phyloP scores from a whole-genome alignment of 495 filamentous ascomycete species.

The Hyaloscypha finlandica region DNA sequence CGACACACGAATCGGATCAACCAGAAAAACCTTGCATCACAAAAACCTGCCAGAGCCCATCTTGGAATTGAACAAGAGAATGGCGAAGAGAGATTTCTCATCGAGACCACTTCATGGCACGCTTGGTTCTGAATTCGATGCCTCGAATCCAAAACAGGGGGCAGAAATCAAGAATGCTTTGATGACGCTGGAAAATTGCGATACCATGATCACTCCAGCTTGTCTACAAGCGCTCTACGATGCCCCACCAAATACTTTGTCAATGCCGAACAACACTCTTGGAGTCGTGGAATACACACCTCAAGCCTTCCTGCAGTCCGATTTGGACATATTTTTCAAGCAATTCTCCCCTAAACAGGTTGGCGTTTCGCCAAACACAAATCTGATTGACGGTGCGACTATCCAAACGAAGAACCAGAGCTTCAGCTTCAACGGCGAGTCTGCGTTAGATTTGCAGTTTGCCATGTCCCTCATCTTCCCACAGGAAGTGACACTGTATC shows the following conservation, averaged over 20 bases:
- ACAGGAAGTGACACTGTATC: slow-evolving; percentile 21
- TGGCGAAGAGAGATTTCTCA: slow-evolving; percentile 1
- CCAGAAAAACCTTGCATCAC: slow-evolving; percentile 14
- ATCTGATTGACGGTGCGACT: slow-evolving; percentile 24
- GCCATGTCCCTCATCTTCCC: slow-evolving; percentile 30
- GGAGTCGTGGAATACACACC: slow-evolving; percentile 44
- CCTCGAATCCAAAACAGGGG: slow-evolving; percentile 37
- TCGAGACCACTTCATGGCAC: slow-evolving; percentile 8
- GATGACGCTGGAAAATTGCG: slow-evolving; percentile 39
- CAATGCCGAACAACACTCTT: slow-evolving; percentile 34
- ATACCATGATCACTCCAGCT: slow-evolving; percentile 35
- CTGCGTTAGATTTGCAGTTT: slow-evolving; percentile 34
- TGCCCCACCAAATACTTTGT: slow-evolving; percentile 22
- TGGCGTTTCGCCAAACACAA: slow-evolving; percentile 34
- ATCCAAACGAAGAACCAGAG: slow-evolving; percentile 23
- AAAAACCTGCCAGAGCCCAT: slow-evolving; percentile 19
- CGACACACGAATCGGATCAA: slow-evolving; percentile 20
- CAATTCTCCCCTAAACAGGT: slow-evolving; percentile 42
- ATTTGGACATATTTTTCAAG: slow-evolving; percentile 62
- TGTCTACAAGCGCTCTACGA: slow-evolving; percentile 39
- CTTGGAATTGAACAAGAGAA: slow-evolving; percentile 22
- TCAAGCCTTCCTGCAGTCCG: slow-evolving; percentile 48
- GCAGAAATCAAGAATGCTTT: slow-evolving; percentile 32
- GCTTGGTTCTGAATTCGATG: slow-evolving; percentile 23
- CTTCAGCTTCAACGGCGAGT: slow-evolving; percentile 30